Evolutionary conservation across 805 yeast species (phyloP), one percentile per base, ranked within the genome.

Genomic region (Debaryomyces maramus): DNA sequence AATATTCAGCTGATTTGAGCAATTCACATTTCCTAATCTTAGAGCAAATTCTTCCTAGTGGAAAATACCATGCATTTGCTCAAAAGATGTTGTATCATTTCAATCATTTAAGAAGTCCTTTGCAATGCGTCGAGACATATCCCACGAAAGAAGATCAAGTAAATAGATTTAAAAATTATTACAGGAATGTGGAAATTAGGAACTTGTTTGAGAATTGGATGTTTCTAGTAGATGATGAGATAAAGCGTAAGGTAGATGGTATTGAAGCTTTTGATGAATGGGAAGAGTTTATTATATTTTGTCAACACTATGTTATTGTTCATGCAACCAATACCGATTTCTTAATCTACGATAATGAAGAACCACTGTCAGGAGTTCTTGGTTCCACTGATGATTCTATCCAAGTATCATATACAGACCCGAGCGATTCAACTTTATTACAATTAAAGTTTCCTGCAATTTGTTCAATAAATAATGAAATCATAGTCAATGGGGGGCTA

Each of bases 201-300:
- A 78, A 83, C 52, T 61, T 87, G 48, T 67, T 73, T 39, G 75
- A 75, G 22, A 74, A 77, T 46, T 87, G 95, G 95, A 22, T 39
- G 2, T 47, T 62, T 6, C 56, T 72, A 15, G 62, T 81, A 1
- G 56, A 69, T 4, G 45, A 45, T 2, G 65, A 63, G 1, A 53
- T 63, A 5, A 77, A 75, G 48, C 32, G 39, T 0, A 56, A 60
- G 29, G 71, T 87, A 6, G 67, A 66, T 13, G 34, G 53, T 0
- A 68, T 84, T 15, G 95, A 86, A 55, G 76, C 77, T 3, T 87
- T 86, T 59, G 95, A 87, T 57, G 95, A 87, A 61, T 77, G 86
- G 78, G 95, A 86, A 61, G 95, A 86, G 58, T 85, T 86, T 46
- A 72, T 81, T 20, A 53, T 83, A 10, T 86, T 84, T 52, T 78